Conservation (phyloP, 163 green algal genomes). For the Smithsoniella earleae region DNA sequence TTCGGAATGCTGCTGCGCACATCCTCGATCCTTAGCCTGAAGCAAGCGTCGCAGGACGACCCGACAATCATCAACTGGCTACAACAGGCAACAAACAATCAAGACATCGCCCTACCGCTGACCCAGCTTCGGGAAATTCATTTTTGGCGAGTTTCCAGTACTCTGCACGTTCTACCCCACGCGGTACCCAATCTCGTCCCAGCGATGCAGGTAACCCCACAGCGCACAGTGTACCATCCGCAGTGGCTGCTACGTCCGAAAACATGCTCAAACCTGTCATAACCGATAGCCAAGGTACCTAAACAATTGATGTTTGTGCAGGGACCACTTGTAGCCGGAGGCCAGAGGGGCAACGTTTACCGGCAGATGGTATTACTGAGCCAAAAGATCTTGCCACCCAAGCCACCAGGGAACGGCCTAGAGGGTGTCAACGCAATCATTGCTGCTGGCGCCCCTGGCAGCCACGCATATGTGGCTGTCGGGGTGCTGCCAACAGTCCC, state of each 20-base stretch:
- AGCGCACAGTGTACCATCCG: no score
- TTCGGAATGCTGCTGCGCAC: neutral
- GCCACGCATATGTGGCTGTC: neutral
- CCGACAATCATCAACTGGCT: neutral
- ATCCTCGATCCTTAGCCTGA: neutral
- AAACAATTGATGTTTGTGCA: no score
- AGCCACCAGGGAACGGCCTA: neutral
- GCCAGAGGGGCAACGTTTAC: neutral
- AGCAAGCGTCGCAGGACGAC: neutral
- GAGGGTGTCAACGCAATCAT: neutral
- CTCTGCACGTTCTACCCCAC: neutral
- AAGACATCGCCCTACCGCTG: neutral
- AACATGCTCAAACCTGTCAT: no score
- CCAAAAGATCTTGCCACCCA: neutral
- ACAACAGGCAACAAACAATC: neutral
- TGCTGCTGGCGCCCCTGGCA: neutral
- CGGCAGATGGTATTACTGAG: neutral
- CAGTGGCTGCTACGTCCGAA: no score
- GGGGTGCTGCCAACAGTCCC: neutral
- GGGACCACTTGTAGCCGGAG: neutral
- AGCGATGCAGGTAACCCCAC: neutral
- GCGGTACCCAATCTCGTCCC: neutral
- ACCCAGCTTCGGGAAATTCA: neutral
- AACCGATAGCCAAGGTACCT: no score
- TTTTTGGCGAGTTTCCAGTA: neutral